These are phyloP conservation scores for Aethionema arabicum DNA, from an alignment of 345 rosid species.

Conservation along the genomic window DNA sequence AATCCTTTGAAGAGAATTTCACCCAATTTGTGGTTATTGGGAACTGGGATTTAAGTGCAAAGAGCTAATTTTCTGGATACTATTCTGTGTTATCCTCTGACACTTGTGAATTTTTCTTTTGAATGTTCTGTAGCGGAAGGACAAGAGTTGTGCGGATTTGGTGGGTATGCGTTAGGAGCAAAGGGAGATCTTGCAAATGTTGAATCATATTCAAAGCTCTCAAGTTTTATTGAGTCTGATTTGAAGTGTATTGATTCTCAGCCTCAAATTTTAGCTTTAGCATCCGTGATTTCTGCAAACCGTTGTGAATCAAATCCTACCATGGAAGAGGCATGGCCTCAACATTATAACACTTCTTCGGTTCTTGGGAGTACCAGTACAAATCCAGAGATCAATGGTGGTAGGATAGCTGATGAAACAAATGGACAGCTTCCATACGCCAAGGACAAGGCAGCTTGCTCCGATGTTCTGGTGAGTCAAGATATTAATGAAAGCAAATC, in stretches of 20 bases:
- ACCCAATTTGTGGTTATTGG: background rate
- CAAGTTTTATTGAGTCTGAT: constrained; percentile 17
- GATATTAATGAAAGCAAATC: background rate
- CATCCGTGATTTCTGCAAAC: constrained; percentile 4
- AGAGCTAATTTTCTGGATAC: background rate
- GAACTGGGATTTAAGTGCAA: background rate
- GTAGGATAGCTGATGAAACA: background rate
- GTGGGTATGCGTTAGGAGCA: constrained; percentile 13
- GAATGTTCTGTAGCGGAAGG: constrained; percentile 10
- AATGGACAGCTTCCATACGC: background rate
- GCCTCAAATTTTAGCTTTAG: background rate
- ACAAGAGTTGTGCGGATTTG: constrained; percentile 27
- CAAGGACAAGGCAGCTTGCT: constrained; percentile 18
- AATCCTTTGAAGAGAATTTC: background rate
- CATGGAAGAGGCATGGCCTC: constrained; percentile 13
- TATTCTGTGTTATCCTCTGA: background rate
- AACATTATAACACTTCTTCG: constrained; percentile 20
- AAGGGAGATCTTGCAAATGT: constrained; percentile 11
- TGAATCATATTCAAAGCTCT: constrained; percentile 19
- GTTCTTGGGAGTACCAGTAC: constrained; percentile 18
- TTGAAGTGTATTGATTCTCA: constrained; percentile 12
- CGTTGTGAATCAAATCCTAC: constrained; percentile 25
- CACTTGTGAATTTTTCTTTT: background rate
- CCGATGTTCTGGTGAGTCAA: background rate
- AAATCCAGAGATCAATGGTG: constrained; percentile 3